These are phyloP conservation scores for Kernera saxatilis DNA, from an alignment of 345 rosid species.

Conservation along the genomic window DNA sequence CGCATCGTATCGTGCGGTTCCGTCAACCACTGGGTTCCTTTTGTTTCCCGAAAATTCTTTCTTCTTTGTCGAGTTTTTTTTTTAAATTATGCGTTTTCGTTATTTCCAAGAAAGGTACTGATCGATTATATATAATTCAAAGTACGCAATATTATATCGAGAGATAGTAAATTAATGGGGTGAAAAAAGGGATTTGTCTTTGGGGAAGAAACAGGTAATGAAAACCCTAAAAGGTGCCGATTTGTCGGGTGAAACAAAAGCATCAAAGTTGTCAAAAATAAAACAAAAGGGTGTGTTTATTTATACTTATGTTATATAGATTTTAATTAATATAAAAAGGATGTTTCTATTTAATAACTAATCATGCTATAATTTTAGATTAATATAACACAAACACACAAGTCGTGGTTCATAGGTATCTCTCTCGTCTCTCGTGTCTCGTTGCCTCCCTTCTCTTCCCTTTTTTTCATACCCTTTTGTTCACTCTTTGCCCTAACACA, in stretches of 20 bases:
- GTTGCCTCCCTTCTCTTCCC: constrained; percentile 22
- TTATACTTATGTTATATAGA: constrained; percentile 26
- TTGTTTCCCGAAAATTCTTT: constrained; percentile 31
- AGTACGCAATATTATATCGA: not conserved
- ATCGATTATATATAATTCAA: constrained; percentile 5
- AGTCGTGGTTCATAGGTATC: constrained; percentile 26
- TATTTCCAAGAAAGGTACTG: constrained; percentile 26
- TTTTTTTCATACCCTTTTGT: constrained; percentile 22
- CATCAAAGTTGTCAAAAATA: constrained; percentile 36
- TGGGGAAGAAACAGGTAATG: constrained; percentile 34
- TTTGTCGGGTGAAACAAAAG: constrained; percentile 41
- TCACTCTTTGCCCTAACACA: constrained; percentile 29
- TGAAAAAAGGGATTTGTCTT: constrained; percentile 28
- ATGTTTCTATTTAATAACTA: not conserved
- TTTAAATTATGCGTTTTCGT: constrained; percentile 30
- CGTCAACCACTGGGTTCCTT: constrained; percentile 21
- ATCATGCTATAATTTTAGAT: not conserved
- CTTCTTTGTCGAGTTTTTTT: constrained; percentile 24
- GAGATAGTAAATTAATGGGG: constrained; percentile 22
- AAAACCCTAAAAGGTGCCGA: constrained; percentile 38
- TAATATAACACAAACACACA: constrained; percentile 14
- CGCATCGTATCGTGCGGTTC: too few relatives aligned
- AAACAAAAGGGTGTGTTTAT: constrained; percentile 35
- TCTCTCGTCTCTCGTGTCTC: constrained; percentile 25
- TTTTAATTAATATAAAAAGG: not conserved